phyloP scores from a whole-genome alignment of 305 asterid genomes.

The Rubia occidens region DNA sequence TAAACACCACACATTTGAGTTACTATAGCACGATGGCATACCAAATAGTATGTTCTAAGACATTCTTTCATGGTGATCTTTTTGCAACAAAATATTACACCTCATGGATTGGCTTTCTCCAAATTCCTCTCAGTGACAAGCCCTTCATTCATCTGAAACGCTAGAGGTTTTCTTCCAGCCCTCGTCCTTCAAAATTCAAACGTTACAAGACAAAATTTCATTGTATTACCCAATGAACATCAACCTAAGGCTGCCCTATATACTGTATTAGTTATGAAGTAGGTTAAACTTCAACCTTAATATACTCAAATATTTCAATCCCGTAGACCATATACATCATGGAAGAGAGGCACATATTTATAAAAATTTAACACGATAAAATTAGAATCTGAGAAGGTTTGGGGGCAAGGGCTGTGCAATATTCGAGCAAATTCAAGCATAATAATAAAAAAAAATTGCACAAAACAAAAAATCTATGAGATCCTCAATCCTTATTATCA shows the following conservation, averaged over 20 bases:
- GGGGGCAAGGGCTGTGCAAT: too few species aligned
- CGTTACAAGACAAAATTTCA: constrained; percentile 16
- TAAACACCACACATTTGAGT: neutral
- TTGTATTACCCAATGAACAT: neutral
- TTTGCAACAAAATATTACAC: constrained; percentile 73
- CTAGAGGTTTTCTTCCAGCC: constrained; percentile 25
- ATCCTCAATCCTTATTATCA: too few species aligned
- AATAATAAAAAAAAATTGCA: too few species aligned
- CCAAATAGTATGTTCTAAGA: constrained; percentile 32
- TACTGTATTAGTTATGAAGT: neutral
- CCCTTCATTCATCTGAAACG: constrained; percentile 2
- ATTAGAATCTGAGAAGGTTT: too few species aligned
- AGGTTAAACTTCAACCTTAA: neutral
- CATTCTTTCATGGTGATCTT: constrained; percentile 25
- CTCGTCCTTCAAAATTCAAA: constrained; percentile 33
- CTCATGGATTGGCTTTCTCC: constrained; percentile 53
- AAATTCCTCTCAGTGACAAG: constrained; percentile 32
- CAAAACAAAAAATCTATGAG: too few species aligned
- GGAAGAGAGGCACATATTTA: too few species aligned
- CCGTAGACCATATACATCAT: neutral
- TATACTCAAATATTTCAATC: neutral
- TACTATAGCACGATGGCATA: constrained; percentile 2
- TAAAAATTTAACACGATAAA: too few species aligned
- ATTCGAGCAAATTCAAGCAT: too few species aligned
- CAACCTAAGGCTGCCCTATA: neutral